Evolutionary conservation across 306 rosid species (phyloP), one percentile per base, ranked within the genome.

Genomic region (Boehmeria nivea): DNA sequence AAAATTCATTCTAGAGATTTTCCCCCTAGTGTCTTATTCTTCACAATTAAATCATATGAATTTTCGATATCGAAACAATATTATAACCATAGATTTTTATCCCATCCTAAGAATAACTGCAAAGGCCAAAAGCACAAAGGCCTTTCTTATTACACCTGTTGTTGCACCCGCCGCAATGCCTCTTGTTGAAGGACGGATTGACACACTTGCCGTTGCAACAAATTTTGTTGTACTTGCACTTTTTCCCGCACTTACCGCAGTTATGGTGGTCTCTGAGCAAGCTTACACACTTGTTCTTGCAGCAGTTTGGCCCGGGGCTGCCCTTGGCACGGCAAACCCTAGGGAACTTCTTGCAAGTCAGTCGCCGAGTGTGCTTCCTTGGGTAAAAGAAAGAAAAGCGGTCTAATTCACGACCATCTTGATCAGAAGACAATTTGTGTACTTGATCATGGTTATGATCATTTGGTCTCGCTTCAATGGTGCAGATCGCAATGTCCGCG

Each of bases 201-300:
- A 69, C 64, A 22, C 69, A 69, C 52, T 69, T 69, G 6, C 64
- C 74, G 10, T 56, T 55, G 75, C 75, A 69, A 31, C 75, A 55
- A 34, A 62, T 23, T 40, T 69, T 19, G 33, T 33, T 62, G 64
- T 54, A 61, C 57, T 46, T 69, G 63, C 74, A 69, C 20, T 61
- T 61, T 20, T 54, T 60, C 25, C 58, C 74, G 19, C 74, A 69
- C 10, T 34, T 54, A 18, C 74, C 65, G 6, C 69, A 62, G 54
- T 69, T 54, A 12, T 13, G 58, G 23, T 63, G 38, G 52, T 61
- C 60, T 3, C 28, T 54, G 14, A 46, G 20, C 43, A 47, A 17
- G 27, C 61, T 38, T n/a, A 61, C 64, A 12, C 74, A 69, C 64
- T 69, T 61, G 44, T 69, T 69, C 39, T 69, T 69, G 74, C 64